A percentile compares a stretch with the other conserved stretches of the same genome.
Evolutionary conservation across 2,329 filamentous ascomycete genomes (phyloP).

Genomic region (Dichotomopilus funicola): DNA sequence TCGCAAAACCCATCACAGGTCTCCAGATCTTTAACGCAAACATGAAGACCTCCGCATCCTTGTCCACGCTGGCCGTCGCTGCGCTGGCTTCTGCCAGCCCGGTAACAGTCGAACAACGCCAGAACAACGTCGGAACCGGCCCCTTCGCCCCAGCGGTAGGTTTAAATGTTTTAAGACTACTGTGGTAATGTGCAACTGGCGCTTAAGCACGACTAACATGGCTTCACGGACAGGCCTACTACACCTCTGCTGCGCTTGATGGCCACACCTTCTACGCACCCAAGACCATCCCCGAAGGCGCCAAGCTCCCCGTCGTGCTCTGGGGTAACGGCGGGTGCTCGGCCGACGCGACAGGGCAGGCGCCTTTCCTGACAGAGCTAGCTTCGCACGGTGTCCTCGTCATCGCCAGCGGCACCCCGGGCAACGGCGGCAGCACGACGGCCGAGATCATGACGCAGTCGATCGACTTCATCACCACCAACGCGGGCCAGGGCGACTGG

Average conservation of each 20-base stretch:
- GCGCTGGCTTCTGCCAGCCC: slow-evolving; percentile 4
- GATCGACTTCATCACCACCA: slow-evolving; percentile 21
- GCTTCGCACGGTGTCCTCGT: slow-evolving; percentile 25
- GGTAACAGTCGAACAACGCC: background rate
- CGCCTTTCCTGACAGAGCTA: slow-evolving; percentile 21
- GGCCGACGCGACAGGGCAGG: slow-evolving; percentile 17
- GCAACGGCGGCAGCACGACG: slow-evolving; percentile 16
- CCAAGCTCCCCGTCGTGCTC: slow-evolving; percentile 25
- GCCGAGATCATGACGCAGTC: slow-evolving; percentile 23
- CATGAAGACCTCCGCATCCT: background rate
- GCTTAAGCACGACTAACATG: background rate
- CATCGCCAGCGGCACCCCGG: slow-evolving; percentile 22
- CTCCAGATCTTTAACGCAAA: background rate
- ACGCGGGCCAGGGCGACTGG: slow-evolving; percentile 17
- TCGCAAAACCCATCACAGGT: background rate
- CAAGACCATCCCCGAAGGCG: slow-evolving; percentile 6
- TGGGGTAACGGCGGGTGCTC: slow-evolving; percentile 29
- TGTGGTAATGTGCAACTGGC: background rate
- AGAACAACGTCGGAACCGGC: background rate
- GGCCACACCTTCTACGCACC: slow-evolving; percentile 25
- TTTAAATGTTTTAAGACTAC: background rate
- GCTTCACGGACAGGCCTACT: background rate
- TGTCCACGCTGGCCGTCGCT: background rate
- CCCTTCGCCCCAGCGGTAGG: slow-evolving; percentile 5
- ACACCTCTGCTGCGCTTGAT: background rate